Conservation (phyloP, 192 early-diverging fungal species). For the Spizellomyces sp. region DNA sequence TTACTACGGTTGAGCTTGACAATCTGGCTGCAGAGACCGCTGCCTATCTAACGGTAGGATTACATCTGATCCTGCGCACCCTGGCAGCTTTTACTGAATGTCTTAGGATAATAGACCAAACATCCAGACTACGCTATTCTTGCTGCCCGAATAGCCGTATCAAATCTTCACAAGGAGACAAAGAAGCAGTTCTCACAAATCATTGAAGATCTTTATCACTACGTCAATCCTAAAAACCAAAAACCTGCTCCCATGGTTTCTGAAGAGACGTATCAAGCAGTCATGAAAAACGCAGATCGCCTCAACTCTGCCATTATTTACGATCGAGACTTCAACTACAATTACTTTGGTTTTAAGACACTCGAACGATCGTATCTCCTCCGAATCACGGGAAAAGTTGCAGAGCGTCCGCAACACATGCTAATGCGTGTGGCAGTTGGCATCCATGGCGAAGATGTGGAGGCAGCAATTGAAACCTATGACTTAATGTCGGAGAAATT, state of each 20-base stretch:
- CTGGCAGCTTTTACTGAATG: not conserved
- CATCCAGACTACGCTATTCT: slow-evolving; percentile 97
- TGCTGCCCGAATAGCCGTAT: slow-evolving; percentile 94
- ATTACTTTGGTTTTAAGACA: slow-evolving; percentile 99
- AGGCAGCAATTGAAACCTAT: slow-evolving; percentile 91
- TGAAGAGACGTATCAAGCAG: slow-evolving; percentile 66
- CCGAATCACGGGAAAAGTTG: slow-evolving; percentile 81
- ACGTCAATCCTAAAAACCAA: slow-evolving; percentile 87
- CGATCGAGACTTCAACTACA: slow-evolving; percentile 96
- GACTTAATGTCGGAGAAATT: slow-evolving; percentile 87
- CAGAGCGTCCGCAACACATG: slow-evolving; percentile 97
- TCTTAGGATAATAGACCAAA: slow-evolving; percentile 57
- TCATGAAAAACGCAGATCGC: slow-evolving; percentile 74
- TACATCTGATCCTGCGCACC: too few species aligned
- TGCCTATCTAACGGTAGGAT: slow-evolving; percentile 56
- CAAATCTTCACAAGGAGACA: slow-evolving; percentile 80
- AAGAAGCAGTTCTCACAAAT: slow-evolving; percentile 79
- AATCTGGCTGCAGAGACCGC: slow-evolving; percentile 96
- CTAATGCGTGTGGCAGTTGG: slow-evolving; percentile 98
- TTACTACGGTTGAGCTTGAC: slow-evolving; percentile 95
- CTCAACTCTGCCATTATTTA: slow-evolving; percentile 97
- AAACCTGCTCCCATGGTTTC: slow-evolving; percentile 92
- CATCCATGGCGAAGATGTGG: slow-evolving; percentile 91
- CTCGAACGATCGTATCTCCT: slow-evolving; percentile 95
- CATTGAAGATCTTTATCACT: slow-evolving; percentile 81